These are phyloP conservation scores for Aphanomyces cochlioides DNA, from an alignment of 352 stramenopile species.

Conservation along the genomic window DNA sequence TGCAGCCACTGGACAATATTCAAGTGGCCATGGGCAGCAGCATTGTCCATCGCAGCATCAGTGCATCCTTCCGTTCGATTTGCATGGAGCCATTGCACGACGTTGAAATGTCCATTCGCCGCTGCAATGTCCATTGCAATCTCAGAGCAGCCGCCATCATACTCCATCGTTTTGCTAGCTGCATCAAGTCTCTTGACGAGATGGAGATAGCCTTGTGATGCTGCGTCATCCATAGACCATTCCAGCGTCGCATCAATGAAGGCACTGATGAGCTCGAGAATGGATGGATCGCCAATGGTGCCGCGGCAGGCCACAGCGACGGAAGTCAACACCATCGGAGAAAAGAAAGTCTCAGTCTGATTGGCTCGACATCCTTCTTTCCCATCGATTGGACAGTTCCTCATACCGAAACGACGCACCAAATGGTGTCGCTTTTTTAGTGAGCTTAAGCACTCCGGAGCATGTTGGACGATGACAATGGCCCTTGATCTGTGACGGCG, in stretches of 20 bases:
- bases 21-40: constrained; percentile 23
- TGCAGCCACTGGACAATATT: constrained; percentile 33
- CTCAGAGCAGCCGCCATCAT: constrained; percentile 11
- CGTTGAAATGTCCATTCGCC: constrained; percentile 5
- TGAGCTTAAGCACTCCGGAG: background rate
- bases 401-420: background rate
- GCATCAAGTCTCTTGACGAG: background rate
- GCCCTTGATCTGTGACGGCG: background rate
- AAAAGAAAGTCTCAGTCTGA: background rate
- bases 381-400: constrained; percentile 2
- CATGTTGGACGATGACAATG: background rate
- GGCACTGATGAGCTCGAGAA: constrained; percentile 11
- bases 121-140: constrained; percentile 24
- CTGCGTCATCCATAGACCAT: constrained; percentile 26
- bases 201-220: constrained; percentile 7
- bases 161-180: background rate
- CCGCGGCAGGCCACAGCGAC: constrained; percentile 4
- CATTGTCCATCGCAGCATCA: constrained; percentile 7
- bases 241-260: constrained; percentile 20
- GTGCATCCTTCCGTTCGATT: constrained; percentile 21
- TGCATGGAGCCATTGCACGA: constrained; percentile 23
- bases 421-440: too few species aligned
- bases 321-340: constrained; percentile 3
- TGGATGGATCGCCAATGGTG: constrained; percentile 4
- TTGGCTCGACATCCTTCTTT: constrained; percentile 1